Percentiles rank a stretch among this genome's conserved stretches.
These are phyloP conservation scores for Oryza coarctata DNA, from an alignment of 176 grass and related monocot genomes.

Conservation along the genomic window DNA sequence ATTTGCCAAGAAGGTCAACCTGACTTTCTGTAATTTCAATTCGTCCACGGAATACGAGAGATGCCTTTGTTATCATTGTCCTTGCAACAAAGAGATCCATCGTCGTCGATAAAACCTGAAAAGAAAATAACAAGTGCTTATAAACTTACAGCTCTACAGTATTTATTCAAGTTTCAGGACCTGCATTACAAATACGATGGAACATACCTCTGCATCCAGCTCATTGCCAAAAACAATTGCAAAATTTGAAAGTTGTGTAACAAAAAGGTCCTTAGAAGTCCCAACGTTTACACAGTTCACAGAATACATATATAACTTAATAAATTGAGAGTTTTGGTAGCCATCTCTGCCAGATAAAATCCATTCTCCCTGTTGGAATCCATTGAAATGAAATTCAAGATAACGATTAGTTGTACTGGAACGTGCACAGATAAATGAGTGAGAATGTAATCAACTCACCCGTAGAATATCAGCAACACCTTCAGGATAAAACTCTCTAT, in stretches of 20 bases:
- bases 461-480: conserved; percentile 80
- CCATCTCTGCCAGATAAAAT: conserved; percentile 81
- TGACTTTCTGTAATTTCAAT: conserved; percentile 87
- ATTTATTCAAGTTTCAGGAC: conserved; percentile 11
- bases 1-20: conserved; percentile 40
- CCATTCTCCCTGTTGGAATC: conserved; percentile 83
- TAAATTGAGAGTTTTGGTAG: conserved; percentile 46
- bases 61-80: conserved; percentile 99
- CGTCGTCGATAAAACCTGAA: conserved; percentile 97
- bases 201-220: conserved; percentile 99
- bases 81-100: conserved; percentile 99
- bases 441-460: conserved; percentile 47
- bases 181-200: conserved; percentile 15
- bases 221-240: conserved; percentile 92
- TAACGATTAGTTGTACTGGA: not conserved
- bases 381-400: conserved; percentile 25
- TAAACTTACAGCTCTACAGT: not conserved
- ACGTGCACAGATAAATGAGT: conserved; percentile 25
- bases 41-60: conserved; percentile 89
- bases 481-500: conserved; percentile 99
- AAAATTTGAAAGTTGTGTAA: conserved; percentile 88
- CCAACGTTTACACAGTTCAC: conserved; percentile 75
- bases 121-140: conserved; percentile 17
- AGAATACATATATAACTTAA: conserved; percentile 90
- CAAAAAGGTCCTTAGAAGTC: conserved; percentile 76